Evolutionary conservation across 129 eudicot species (phyloP), one percentile per base, ranked within the genome.

Genomic region (Ambrosia trifida): DNA sequence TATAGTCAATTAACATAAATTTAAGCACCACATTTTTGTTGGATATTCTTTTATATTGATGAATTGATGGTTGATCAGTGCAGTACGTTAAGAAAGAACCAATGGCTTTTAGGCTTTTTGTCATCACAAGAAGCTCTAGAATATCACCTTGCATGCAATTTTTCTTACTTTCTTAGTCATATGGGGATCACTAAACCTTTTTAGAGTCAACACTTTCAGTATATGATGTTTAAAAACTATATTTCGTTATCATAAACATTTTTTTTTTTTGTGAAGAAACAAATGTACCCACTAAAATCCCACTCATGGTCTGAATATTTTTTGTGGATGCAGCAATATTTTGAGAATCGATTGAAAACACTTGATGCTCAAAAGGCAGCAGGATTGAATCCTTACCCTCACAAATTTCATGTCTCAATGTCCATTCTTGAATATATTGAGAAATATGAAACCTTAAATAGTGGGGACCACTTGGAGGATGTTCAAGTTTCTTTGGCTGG

Each of bases 311-410:
- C 43, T 38, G 8, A 38, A 5, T 8, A 5, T 38, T 38, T 14
- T 51, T 54, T 68, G 28, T 73, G 38, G 20, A 24, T 79, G 90
- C 95, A 93, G 98, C 95, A 93, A 89, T 93, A 93, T 71, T 85
- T 74, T 80, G 96, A 87, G 58, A 89, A 89, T 58, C 74, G 98
- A 77, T 81, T 85, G 82, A 89, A 75, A 80, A 65, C 83, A 52
- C 96, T 93, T 41, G 88, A 81, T n/a, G 83, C 91, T 38, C 85
- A 72, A 53, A 89, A 93, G 86, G 82, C 69, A 66, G 80, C 86
- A 51, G 98, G 98, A 58, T 51, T 31, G 8, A 87, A 93, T 67
- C 96, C 98, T 2, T 93, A 93, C 64, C 98, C 96, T 31, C 98
- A 93, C 88, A 93, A 93, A 51, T 93, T 93, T 45, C 75, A 62